Evolutionary conservation across 371 early-diverging fungal genomes (phyloP).

Genomic region (Apophysomyces sp.): DNA sequence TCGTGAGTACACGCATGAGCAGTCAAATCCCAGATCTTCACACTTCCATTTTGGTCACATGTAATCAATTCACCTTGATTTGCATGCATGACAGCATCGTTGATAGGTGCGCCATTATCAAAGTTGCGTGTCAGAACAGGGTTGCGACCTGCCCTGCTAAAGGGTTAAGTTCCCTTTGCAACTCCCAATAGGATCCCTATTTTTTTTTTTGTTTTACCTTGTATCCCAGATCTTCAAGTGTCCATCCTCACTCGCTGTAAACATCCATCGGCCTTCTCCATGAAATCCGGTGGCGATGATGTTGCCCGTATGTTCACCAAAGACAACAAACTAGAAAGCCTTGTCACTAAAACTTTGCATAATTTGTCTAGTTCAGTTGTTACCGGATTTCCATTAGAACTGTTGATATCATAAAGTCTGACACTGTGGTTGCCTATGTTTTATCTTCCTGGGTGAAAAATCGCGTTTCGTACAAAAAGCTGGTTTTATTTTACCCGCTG

Average conservation of each 20-base stretch:
- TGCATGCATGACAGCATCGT: constrained; percentile 94
- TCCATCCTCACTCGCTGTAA: constrained; percentile 92
- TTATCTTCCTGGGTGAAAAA: constrained; percentile 2
- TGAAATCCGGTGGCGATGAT: constrained; percentile 94
- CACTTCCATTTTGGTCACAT: constrained; percentile 91
- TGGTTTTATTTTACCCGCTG: constrained; percentile 71
- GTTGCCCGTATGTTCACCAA: constrained; percentile 90
- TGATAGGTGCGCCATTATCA: constrained; percentile 87
- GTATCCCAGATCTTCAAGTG: constrained; percentile 93
- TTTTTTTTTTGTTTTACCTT: constrained; percentile 30
- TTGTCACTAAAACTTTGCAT: background rate
- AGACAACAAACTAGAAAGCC: constrained; percentile 59
- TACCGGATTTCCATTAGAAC: constrained; percentile 78
- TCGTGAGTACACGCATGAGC: constrained; percentile 88
- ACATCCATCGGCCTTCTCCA: constrained; percentile 91
- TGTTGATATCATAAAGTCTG: constrained; percentile 83
- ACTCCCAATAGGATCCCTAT: background rate
- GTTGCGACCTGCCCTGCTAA: constrained; percentile 34
- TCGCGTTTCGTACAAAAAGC: background rate
- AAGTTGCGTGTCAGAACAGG: constrained; percentile 83
- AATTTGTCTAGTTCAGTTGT: constrained; percentile 6
- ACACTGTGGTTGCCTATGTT: constrained; percentile 75
- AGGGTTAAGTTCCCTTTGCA: background rate
- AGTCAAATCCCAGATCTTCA: constrained; percentile 93
- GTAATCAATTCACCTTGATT: constrained; percentile 93